A percentile compares a stretch with the other conserved stretches of the same genome.
These are phyloP conservation scores for Colletotrichum zoysiae DNA, from an alignment of 2,329 filamentous ascomycete genomes.

Conservation along the genomic window DNA sequence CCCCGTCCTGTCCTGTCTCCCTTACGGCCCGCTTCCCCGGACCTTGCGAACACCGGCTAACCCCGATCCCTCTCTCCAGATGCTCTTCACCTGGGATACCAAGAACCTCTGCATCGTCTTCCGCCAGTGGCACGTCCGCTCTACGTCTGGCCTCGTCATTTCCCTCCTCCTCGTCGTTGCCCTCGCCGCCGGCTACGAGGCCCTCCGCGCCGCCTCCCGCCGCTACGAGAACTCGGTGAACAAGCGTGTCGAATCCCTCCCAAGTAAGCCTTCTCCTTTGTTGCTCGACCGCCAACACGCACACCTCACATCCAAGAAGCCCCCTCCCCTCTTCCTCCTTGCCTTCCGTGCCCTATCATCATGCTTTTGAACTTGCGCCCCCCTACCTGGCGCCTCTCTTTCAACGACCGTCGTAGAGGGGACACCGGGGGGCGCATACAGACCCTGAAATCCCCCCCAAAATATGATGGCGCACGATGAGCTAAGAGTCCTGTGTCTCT, in stretches of 20 bases:
- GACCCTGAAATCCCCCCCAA: background rate
- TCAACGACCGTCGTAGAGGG: slow-evolving; percentile 29
- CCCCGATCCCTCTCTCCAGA: slow-evolving; percentile 64
- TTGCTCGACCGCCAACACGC: slow-evolving; percentile 11
- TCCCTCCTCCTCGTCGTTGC: slow-evolving; percentile 87
- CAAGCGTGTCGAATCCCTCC: slow-evolving; percentile 60
- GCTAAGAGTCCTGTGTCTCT: slow-evolving; percentile 44
- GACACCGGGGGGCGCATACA: slow-evolving; percentile 37
- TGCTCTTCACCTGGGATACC: slow-evolving; percentile 98
- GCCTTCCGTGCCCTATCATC: slow-evolving; percentile 11
- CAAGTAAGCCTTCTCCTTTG: slow-evolving; percentile 60
- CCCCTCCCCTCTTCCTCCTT: slow-evolving; percentile 25
- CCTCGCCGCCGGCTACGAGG: slow-evolving; percentile 93
- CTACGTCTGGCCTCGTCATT: slow-evolving; percentile 79
- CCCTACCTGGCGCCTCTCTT: slow-evolving; percentile 30
- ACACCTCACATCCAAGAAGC: background rate
- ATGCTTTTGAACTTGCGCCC: slow-evolving; percentile 25
- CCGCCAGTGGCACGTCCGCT: slow-evolving; percentile 86
- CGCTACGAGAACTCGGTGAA: slow-evolving; percentile 77
- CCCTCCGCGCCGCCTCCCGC: slow-evolving; percentile 80
- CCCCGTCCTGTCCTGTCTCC: background rate
- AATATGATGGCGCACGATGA: slow-evolving; percentile 32
- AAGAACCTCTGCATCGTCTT: slow-evolving; percentile 97
- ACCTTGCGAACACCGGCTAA: slow-evolving; percentile 35
- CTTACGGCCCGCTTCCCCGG: background rate